Evolutionary conservation across 73 alveolate species (phyloP), one percentile per base, ranked within the genome.

Genomic region (Tetrahymena borealis): DNA sequence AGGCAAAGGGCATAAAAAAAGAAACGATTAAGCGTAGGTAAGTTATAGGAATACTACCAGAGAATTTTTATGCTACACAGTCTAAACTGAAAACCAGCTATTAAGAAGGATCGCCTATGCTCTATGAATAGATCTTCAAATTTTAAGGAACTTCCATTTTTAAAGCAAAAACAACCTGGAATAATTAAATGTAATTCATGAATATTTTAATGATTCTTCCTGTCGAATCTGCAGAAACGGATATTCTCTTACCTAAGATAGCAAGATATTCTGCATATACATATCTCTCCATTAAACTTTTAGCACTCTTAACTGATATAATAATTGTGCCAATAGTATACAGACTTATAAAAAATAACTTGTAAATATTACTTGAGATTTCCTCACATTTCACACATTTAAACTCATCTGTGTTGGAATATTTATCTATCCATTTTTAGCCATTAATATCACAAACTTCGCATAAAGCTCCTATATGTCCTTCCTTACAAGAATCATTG

Each of bases 401-500:
- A 40, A 32, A 93, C 33, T 91, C n/a, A 40, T 78, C 20, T 1
- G 91, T 93, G 11, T 79, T 24, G 31, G 95, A 41, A 85, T 93
- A 85, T 3, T 60, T 41, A 39, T 85, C 93, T 0, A 79, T 33
- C 77, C 91, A 41, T 11, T 15, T 13, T 39, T 39, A 39, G 11
- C 24, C 38, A 79, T 85, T 39, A 2, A 93, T 35, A 41, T 93
- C 95, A 40, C 95, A 93, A 40, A 85, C 90, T 93, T 93, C 95
- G 37, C 95, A 93, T 3, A 93, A 32, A 38, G 93, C 95, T 20
- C 95, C 95, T 7, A 93, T 39, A 79, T 93, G 95, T 39, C 95
- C 95, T 37, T 91, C 91, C 4, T 40, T 18, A 85, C 95, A 93
- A 37, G 92, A 39, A 31, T 90, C 35, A 79, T 93, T 43, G 20